Conservation (phyloP, 1,139 yeast genomes). For the Oligophagozyma castellii region DNA sequence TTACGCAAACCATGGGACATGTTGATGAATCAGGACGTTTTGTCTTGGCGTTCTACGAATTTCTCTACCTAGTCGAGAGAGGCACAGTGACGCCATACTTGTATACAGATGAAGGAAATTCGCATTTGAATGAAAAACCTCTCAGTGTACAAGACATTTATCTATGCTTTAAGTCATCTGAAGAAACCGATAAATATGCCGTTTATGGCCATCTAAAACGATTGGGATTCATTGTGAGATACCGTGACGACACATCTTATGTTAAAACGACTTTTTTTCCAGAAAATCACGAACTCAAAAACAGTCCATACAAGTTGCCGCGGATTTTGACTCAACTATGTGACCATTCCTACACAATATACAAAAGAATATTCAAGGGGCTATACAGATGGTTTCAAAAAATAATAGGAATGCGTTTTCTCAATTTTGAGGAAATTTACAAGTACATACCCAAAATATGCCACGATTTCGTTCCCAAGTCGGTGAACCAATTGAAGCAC, state of each 20-base stretch:
- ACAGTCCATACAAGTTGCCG: no score
- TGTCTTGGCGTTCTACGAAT: constrained; percentile 51
- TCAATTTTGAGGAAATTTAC: background rate
- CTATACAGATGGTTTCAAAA: background rate
- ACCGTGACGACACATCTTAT: constrained; percentile 3
- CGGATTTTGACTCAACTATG: background rate
- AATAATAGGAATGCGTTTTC: background rate
- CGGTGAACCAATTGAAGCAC: constrained; percentile 4
- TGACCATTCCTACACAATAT: background rate
- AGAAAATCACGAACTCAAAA: constrained; percentile 4
- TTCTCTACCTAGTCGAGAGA: constrained; percentile 66
- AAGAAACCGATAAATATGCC: constrained; percentile 44
- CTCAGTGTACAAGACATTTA: constrained; percentile 58
- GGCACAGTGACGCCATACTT: constrained; percentile 56
- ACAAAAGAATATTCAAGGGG: background rate
- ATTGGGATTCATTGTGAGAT: constrained; percentile 55
- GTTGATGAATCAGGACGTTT: constrained; percentile 36
- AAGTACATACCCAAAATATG: background rate
- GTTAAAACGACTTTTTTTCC: constrained; percentile 11
- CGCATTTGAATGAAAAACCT: constrained; percentile 28
- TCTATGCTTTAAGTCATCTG: constrained; percentile 32
- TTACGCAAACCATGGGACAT: constrained; percentile 59
- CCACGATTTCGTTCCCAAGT: constrained; percentile 14
- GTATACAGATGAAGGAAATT: constrained; percentile 11
- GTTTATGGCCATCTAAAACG: constrained; percentile 69